phyloP scores from a whole-genome alignment of 805 yeast species.

The Yarrowia deformans region DNA sequence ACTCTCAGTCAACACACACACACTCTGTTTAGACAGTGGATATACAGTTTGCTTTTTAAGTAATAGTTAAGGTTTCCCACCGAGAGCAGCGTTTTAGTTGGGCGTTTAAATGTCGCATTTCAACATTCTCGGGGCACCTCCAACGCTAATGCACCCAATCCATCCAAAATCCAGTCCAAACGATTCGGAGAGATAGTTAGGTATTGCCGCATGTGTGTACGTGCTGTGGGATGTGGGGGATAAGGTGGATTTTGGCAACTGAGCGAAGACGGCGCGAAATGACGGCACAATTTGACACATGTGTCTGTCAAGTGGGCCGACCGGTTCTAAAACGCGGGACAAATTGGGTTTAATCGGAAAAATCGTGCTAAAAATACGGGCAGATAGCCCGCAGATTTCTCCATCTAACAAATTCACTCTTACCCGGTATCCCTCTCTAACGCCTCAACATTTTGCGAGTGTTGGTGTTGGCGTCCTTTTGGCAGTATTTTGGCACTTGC shows the following conservation, averaged over 20 bases:
- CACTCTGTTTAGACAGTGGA: background rate
- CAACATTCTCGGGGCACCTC: background rate
- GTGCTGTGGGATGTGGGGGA: constrained; percentile 2
- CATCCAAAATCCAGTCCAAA: constrained; percentile 15
- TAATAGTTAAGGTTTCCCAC: background rate
- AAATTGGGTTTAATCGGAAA: too few species aligned
- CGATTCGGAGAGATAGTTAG: background rate
- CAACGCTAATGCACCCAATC: constrained; percentile 26
- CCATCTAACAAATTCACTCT: too few species aligned
- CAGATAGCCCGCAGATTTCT: too few species aligned
- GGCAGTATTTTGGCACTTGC: background rate
- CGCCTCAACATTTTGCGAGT: background rate
- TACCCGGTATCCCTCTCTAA: too few species aligned
- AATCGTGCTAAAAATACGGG: background rate
- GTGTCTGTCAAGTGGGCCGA: too few species aligned
- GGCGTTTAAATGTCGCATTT: constrained; percentile 14
- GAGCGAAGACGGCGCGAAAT: background rate
- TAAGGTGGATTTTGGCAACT: background rate
- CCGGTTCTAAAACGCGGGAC: too few species aligned
- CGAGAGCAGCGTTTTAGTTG: background rate
- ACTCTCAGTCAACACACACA: background rate
- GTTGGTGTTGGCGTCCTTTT: background rate
- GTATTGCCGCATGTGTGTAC: constrained; percentile 21
- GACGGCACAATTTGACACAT: background rate
- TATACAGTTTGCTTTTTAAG: background rate